Conservation (phyloP, 2,329 filamentous ascomycete genomes). For the Magnaporthales sp. region DNA sequence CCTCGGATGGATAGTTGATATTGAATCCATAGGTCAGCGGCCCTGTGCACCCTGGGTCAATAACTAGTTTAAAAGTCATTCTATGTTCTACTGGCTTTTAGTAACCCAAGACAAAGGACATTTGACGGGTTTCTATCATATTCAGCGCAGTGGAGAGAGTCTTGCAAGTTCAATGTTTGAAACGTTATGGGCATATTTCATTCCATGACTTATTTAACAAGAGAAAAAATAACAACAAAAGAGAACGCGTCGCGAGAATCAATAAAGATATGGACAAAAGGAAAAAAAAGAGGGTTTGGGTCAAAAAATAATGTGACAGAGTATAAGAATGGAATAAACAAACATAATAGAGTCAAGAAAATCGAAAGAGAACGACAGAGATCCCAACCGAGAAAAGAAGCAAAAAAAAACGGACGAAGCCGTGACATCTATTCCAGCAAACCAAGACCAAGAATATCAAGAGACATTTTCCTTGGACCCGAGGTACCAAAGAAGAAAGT, state of each 20-base stretch:
- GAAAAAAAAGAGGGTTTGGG: constrained; percentile 2
- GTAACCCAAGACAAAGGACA: neutral
- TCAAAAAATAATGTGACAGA: neutral
- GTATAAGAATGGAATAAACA: neutral
- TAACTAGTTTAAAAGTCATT: too few species aligned
- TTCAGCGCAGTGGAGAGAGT: neutral
- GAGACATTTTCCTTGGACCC: neutral
- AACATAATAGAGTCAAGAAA: neutral
- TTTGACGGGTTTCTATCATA: neutral
- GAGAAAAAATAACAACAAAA: neutral
- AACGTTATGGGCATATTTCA: neutral
- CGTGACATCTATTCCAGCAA: neutral
- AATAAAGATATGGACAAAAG: constrained; percentile 12
- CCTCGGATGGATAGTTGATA: too few species aligned
- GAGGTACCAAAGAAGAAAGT: neutral
- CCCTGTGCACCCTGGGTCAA: too few species aligned
- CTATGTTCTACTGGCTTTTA: too few species aligned
- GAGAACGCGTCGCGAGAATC: neutral
- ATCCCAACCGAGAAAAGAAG: neutral
- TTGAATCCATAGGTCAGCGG: too few species aligned
- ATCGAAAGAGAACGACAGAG: neutral
- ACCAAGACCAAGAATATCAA: neutral
- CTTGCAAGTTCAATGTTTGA: neutral
- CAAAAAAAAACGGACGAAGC: neutral
- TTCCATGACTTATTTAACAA: neutral